Evolutionary conservation across 164 flowering plant species (phyloP).

Genomic region (Vitis amurensis): DNA sequence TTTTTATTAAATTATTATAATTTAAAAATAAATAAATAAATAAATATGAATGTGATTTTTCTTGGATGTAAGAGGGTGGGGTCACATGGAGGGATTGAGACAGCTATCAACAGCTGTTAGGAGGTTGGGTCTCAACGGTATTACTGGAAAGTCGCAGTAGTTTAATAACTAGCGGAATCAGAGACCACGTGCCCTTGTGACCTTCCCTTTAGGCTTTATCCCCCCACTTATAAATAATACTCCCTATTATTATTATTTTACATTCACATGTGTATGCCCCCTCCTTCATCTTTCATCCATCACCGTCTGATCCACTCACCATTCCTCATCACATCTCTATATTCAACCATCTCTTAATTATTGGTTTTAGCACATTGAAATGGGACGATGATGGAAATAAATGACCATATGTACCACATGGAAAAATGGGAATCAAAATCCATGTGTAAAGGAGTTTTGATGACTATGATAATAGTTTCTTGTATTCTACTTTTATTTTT

Average conservation of each 20-base stretch:
- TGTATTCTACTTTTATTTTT: no score
- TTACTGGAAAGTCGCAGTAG: conserved; percentile 42
- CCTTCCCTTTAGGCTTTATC: conserved; percentile 12
- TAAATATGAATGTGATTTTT: no score
- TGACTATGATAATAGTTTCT: no score
- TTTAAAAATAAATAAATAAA: no score
- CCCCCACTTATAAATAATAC: conserved; percentile 12
- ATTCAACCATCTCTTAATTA: no score
- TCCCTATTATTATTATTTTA: conserved; percentile 11
- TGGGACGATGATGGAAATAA: no score
- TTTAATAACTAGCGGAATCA: conserved; percentile 38
- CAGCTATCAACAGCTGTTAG: conserved; percentile 57
- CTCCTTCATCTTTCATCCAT: neutral
- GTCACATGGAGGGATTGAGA: conserved; percentile 53
- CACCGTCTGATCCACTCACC: conserved; percentile 4
- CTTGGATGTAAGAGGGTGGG: conserved; percentile 24
- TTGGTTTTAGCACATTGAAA: no score
- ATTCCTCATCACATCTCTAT: no score
- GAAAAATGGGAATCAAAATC: no score
- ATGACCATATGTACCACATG: no score
- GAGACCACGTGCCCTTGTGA: conserved; percentile 55
- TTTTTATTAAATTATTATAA: no score
- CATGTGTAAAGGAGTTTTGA: no score
- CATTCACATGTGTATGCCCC: conserved; percentile 1
- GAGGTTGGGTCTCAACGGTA: conserved; percentile 44